Conservation (phyloP, 257 asterid species). For the Scutellaria minor region DNA sequence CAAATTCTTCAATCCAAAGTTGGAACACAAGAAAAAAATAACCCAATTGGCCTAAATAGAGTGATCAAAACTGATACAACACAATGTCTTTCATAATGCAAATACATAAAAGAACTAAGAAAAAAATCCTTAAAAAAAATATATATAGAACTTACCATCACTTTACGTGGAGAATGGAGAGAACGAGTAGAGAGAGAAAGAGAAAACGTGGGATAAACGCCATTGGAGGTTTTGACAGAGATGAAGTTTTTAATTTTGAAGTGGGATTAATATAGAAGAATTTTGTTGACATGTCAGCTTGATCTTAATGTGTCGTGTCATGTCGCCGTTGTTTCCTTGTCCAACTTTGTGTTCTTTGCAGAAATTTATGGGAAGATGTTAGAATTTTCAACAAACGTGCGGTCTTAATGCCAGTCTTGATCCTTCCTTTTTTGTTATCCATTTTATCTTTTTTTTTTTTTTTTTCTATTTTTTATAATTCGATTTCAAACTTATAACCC, state of each 20-base stretch:
- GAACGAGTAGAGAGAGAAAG: constrained; percentile 30
- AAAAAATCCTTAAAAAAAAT: not conserved
- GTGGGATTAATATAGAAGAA: constrained; percentile 11
- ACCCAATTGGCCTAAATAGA: too few species aligned
- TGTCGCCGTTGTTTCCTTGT: constrained; percentile 13
- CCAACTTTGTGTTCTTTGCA: not conserved
- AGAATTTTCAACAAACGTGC: constrained; percentile 5
- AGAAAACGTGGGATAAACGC: constrained; percentile 18
- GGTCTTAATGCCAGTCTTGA: constrained; percentile 3
- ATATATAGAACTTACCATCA: not conserved
- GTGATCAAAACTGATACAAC: too few species aligned
- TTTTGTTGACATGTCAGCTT: constrained; percentile 6
- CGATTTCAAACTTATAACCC: too few species aligned
- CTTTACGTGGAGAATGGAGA: constrained; percentile 11
- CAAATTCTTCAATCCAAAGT: too few species aligned
- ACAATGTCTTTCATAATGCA: not conserved
- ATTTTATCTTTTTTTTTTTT: not conserved
- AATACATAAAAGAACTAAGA: not conserved
- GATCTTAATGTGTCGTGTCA: constrained; percentile 16
- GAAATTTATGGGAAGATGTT: not conserved
- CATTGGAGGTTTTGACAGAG: not conserved
- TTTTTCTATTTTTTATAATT: not conserved
- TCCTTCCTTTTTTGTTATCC: not conserved
- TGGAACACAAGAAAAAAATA: too few species aligned
- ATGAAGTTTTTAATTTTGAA: not conserved